A percentile compares a stretch with the other conserved stretches of the same genome.
Conservation (phyloP, 2,329 filamentous ascomycete species). For the Ophiostoma novo-ulmi region DNA sequence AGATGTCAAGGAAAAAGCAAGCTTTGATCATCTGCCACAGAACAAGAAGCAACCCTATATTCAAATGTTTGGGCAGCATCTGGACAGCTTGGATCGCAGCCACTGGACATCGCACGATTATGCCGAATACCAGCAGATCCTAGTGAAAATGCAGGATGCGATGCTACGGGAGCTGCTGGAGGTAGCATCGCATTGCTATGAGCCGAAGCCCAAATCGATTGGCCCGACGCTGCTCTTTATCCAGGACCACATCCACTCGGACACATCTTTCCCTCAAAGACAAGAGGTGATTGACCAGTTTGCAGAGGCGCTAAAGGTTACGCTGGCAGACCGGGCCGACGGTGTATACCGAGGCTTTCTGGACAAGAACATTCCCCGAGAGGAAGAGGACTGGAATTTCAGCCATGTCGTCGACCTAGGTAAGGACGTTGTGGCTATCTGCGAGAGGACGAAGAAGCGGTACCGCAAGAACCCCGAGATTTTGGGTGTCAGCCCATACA, state of each 20-base stretch:
- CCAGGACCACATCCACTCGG: constrained; percentile 73
- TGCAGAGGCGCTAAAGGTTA: constrained; percentile 63
- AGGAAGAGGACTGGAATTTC: constrained; percentile 82
- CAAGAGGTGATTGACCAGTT: constrained; percentile 68
- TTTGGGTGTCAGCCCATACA: constrained; percentile 63
- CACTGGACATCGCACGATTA: constrained; percentile 67
- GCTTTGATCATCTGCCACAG: constrained; percentile 50
- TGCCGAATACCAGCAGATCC: constrained; percentile 65
- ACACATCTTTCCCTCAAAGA: constrained; percentile 68
- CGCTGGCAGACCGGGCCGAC: constrained; percentile 66
- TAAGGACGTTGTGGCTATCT: constrained; percentile 76
- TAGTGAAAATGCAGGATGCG: constrained; percentile 71
- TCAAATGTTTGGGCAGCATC: constrained; percentile 45
- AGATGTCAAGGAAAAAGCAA: constrained; percentile 59
- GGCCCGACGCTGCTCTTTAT: constrained; percentile 68
- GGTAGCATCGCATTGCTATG: constrained; percentile 83
- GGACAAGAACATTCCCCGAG: constrained; percentile 71
- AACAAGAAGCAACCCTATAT: constrained; percentile 59
- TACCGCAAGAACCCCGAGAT: constrained; percentile 84
- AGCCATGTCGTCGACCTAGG: constrained; percentile 85
- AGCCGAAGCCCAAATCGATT: constrained; percentile 76
- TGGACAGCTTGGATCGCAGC: constrained; percentile 53
- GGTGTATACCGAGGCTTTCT: constrained; percentile 77
- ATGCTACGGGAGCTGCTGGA: constrained; percentile 76
- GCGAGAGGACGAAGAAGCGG: constrained; percentile 84